Evolutionary conservation across 768 basidiomycete genomes (phyloP).

Genomic region (Xerocomellus intermedius): DNA sequence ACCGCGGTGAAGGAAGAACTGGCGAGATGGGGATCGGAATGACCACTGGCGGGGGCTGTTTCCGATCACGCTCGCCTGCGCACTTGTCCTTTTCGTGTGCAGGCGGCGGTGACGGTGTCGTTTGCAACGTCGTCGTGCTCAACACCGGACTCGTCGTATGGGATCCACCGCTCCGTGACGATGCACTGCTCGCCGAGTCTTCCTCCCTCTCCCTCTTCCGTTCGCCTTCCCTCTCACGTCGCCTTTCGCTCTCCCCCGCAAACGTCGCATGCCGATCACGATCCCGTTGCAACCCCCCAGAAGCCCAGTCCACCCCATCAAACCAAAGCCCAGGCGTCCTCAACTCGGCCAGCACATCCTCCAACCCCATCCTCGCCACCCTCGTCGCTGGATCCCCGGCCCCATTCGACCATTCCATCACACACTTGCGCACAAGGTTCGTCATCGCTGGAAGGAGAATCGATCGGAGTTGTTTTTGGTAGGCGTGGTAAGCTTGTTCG

Average conservation of each 20-base stretch:
- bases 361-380: constrained; percentile 53
- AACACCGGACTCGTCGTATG: constrained; percentile 71
- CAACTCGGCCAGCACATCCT: constrained; percentile 58
- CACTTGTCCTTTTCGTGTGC: constrained; percentile 37
- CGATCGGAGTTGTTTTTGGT: constrained; percentile 55
- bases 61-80: constrained; percentile 23
- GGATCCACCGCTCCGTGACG: constrained; percentile 50
- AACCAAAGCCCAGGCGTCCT: constrained; percentile 65
- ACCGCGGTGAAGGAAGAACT: constrained; percentile 56
- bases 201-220: constrained; percentile 40
- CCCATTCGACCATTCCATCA: constrained; percentile 58
- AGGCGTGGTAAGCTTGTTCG: constrained; percentile 59
- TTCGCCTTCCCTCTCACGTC: constrained; percentile 35
- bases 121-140: constrained; percentile 70
- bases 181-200: constrained; percentile 46
- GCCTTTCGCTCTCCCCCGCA: constrained; percentile 12
- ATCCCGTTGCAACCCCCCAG: constrained; percentile 22
- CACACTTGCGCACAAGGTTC: constrained; percentile 63
- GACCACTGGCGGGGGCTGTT: constrained; percentile 29
- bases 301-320: constrained; percentile 66
- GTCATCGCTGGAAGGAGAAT: constrained; percentile 65
- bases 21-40: constrained; percentile 50
- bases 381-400: constrained; percentile 53
- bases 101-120: constrained; percentile 77
- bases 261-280: constrained; percentile 42